Evolutionary conservation across 1,139 yeast species (phyloP), one percentile per base, ranked within the genome.

Genomic region (Maudiozyma humilis): DNA sequence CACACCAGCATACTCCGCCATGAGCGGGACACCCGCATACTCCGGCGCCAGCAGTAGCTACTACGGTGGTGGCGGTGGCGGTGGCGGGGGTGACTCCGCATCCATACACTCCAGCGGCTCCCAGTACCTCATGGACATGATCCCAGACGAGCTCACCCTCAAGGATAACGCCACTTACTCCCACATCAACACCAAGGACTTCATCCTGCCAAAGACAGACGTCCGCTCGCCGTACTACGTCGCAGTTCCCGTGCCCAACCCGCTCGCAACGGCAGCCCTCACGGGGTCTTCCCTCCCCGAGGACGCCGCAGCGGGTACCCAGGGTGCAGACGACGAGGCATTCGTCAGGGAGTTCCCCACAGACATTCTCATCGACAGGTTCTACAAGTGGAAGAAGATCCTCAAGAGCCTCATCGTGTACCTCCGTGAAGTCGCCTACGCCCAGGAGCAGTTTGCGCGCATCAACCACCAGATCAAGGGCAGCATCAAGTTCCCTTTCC

Each of bases 321-420:
- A 43, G 2, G 46, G 42, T 15, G 41, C 37, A 16, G 45, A 45
- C 7, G 45, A 45, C 4, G 42, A 38, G 13, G 50, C 48, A 35
- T 57, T 47, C 38, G 63, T 60, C 14, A 54, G 59, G 33, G 65
- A 62, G 40, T 62, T 58, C 41, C 71, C 71, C 23, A 67, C 71
- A 2, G 67, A 66, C 45, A 57, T 65, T 6, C 46, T 69, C 8
- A 63, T 64, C 44, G 73, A 69, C 45, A 69, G 83, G 55, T 82
- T 83, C 62, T 78, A 79, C 48, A 72, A 75, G 46, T 83, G 89
- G 87, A 78, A 82, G 56, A 76, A 76, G 60, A 73, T 82, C 48
- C 70, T 83, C 50, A 79, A 78, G 53, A 78, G 83, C 15, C 59
- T 82, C 47, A 68, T 78, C 30, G 69, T 70, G 49, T 83, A 83